These are phyloP conservation scores for Didymella exigua DNA, from an alignment of 2,329 filamentous ascomycete species.

Conservation along the genomic window DNA sequence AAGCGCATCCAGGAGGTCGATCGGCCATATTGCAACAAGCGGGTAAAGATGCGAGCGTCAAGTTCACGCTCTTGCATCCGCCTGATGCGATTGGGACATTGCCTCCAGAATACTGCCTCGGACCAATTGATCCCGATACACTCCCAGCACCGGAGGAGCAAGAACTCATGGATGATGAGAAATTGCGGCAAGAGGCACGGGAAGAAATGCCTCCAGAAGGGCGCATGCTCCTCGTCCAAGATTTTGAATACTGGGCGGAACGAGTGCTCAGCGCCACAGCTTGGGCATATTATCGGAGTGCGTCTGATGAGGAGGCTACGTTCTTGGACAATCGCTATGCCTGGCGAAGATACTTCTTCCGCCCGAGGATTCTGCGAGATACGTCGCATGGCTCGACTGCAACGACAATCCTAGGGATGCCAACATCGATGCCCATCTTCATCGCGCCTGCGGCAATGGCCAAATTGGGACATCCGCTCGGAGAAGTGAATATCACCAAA, in stretches of 20 bases:
- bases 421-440: conserved; percentile 4
- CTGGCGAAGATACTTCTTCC: conserved; percentile 7
- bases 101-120: conserved; percentile 1
- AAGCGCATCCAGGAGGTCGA: conserved; percentile 5
- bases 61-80: conserved; percentile 7
- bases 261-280: conserved; percentile 8
- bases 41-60: conserved; percentile 3
- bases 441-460: conserved; percentile 11
- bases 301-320: conserved; percentile 5
- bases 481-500: conserved; percentile 4
- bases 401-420: neutral
- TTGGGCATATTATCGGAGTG: conserved; percentile 9
- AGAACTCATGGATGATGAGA: conserved; percentile 1
- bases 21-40: conserved; percentile 7
- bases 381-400: conserved; percentile 4
- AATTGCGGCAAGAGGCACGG: neutral
- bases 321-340: conserved; percentile 6
- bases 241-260: conserved; percentile 7
- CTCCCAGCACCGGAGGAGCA: neutral
- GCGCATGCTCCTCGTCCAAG: conserved; percentile 2
- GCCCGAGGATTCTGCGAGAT: conserved; percentile 3
- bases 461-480: conserved; percentile 3
- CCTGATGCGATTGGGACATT: neutral
- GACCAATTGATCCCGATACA: conserved; percentile 1
- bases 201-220: conserved; percentile 1